Percentiles rank a stretch among this genome's conserved stretches.
Conservation (phyloP, 768 basidiomycete genomes). For the Suillus spraguei region DNA sequence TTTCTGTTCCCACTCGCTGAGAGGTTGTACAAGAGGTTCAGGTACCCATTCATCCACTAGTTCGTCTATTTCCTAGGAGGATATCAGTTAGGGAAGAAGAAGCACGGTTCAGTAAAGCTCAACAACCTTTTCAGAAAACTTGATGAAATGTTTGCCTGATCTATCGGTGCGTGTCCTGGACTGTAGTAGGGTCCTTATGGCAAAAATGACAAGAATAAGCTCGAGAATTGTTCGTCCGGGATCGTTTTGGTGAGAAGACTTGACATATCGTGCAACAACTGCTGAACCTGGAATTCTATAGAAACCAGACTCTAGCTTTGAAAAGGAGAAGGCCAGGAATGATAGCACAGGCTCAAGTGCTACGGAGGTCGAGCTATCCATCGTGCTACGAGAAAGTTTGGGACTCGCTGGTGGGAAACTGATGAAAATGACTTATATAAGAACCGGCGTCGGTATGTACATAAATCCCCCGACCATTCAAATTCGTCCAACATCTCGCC, state of each 20-base stretch:
- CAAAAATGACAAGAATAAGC: conserved; percentile 84
- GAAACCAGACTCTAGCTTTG: conserved; percentile 65
- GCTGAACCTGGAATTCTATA: conserved; percentile 80
- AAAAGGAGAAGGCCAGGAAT: conserved; percentile 63
- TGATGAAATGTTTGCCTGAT: conserved; percentile 85
- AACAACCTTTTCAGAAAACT: conserved; percentile 86
- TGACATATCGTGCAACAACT: conserved; percentile 88
- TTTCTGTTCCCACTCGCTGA: conserved; percentile 57
- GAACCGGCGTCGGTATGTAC: background rate
- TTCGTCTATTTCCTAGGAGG: conserved; percentile 87
- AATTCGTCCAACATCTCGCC: background rate
- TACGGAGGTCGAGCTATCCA: conserved; percentile 38
- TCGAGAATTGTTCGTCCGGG: conserved; percentile 92
- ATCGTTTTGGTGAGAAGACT: conserved; percentile 94
- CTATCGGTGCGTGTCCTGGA: conserved; percentile 86
- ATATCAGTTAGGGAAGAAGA: background rate
- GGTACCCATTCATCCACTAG: conserved; percentile 95
- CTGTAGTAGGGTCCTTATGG: conserved; percentile 87
- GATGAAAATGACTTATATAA: background rate
- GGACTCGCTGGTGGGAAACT: background rate
- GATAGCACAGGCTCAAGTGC: conserved; percentile 58
- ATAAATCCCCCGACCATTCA: background rate
- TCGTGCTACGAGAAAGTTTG: conserved; percentile 18
- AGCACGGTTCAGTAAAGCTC: background rate
- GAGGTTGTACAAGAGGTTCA: conserved; percentile 73